Base-by-base conservation (phyloP, 225 moss, liverwort and hornwort species). In the Anthoceros angustus region DNA sequence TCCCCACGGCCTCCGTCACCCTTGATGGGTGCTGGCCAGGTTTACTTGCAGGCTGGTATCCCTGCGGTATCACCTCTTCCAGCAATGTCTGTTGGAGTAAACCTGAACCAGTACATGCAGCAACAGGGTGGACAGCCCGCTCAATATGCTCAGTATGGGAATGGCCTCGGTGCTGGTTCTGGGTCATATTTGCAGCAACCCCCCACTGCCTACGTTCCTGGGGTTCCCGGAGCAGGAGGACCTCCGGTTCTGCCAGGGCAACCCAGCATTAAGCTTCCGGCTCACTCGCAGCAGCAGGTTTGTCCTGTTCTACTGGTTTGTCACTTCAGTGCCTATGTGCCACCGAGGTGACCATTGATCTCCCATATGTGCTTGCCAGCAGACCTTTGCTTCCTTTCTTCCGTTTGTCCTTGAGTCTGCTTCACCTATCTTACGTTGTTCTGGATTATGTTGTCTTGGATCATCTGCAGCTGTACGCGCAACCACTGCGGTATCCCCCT, bases 201-300 rank as follows among this genome's bases (percentile, higher is more conserved):
- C 20, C 82, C 81, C 39, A 84, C 82, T 23, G 77, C 77, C 15
- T 78, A 81, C 65, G 83, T 83, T 48, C 75, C 82, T 18, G 83
- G 85, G 12, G 82, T 79, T 70, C 87, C 87, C 32, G 83, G 83
- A 32, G 80, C 73, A 62, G 83, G 84, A 41, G 80, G 79, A 63
- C 79, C 83, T 39, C 82, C 83, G 62, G 79, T 87, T 24, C 71
- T 95, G 65, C 67, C 84, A 43, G 86, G 83, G 55, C 90, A 94
- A 74, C 74, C 86, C 18, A 76, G 72, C 61, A 62, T 77, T 25
- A 88, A 87, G 78, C 62, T 80, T 60, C 71, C 83, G 63, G 65
- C 80, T 62, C 90, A 78, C 66, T 78, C 86, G 14, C 90, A 84
- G 43, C 90, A 84, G 65, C 94, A 95, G 86, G 94, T 88, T 26